These are phyloP conservation scores for Nitzschia palea DNA, from an alignment of 108 stramenopile species.

Conservation along the genomic window DNA sequence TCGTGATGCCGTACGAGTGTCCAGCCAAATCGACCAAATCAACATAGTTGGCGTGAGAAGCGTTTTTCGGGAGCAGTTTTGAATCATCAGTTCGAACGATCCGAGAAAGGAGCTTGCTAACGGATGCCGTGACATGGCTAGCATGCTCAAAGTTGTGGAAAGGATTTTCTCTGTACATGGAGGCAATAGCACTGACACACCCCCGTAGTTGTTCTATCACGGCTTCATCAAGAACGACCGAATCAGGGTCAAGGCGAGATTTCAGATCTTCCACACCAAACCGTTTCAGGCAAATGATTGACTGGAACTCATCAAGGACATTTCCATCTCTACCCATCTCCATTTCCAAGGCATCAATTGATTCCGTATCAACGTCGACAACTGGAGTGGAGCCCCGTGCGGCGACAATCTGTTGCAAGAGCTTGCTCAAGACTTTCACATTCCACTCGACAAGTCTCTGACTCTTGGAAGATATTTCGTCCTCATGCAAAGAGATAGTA, in stretches of 20 bases:
- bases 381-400: too few species aligned
- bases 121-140: not conserved
- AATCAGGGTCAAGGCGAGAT: not conserved
- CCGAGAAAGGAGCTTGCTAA: not conserved
- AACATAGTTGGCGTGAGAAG: too few species aligned
- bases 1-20: slow-evolving; percentile 27
- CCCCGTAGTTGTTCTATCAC: slow-evolving; percentile 3
- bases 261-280: not conserved
- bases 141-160: slow-evolving; percentile 50
- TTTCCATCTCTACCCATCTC: not conserved
- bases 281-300: not conserved
- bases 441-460: slow-evolving; percentile 22
- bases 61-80: not conserved
- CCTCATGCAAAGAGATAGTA: too few species aligned
- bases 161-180: slow-evolving; percentile 35
- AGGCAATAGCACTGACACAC: slow-evolving; percentile 19
- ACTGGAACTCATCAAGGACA: not conserved
- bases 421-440: not conserved
- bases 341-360: not conserved
- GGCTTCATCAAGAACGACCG: not conserved
- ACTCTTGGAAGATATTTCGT: too few species aligned
- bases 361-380: too few species aligned
- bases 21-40: not conserved
- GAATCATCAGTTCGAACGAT: not conserved
- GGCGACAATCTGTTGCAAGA: not conserved